Evolutionary conservation across 164 flowering plant species (phyloP), one percentile per base, ranked within the genome.

Genomic region (Houttuynia cordata): DNA sequence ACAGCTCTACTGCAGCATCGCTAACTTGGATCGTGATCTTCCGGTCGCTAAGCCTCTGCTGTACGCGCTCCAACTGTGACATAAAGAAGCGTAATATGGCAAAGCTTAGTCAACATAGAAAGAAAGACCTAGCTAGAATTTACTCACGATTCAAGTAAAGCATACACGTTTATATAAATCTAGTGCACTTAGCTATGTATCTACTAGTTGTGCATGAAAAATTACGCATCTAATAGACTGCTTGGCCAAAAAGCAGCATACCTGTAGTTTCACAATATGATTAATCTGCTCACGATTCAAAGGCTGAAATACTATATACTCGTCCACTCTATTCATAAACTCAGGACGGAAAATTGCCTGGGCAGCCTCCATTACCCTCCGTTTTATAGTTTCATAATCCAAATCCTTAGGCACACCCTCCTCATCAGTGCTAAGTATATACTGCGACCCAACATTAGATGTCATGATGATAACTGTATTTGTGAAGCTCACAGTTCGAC

Each of bases 301-400:
- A 62, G 96, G 99, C 71, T 81, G 86, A 88, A 94, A 94, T 34
- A 94, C 99, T 30, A 94, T 90, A 67, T 90, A 93, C 74, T 93
- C 99, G 68, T 93, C 99, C 39, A 93, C 88, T 34, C 97, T 76
- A 55, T 93, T 93, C 99, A 93, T 93, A 68, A 93, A 93, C 79
- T 93, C 99, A 4, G 99, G 99, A 21, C 94, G 88, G 64, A 93
- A 93, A 47, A 87, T 59, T 45, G 95, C 68, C 58, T 96, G 80
- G 22, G 99, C 99, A 60, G 99, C 89, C 25, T 90, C 95, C 99
- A 93, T 79, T 37, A 93, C 99, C 69, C 86, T 78, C 54, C 71
- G 68, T 79, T 90, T 93, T 14, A 94, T 94, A 24, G 77, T 79
- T 53, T 91, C 96, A 63, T 94, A 94, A 23, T 83, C 73, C 19